Base-by-base conservation (phyloP, 345 rosid genomes). In the Pelargonium nanum region DNA sequence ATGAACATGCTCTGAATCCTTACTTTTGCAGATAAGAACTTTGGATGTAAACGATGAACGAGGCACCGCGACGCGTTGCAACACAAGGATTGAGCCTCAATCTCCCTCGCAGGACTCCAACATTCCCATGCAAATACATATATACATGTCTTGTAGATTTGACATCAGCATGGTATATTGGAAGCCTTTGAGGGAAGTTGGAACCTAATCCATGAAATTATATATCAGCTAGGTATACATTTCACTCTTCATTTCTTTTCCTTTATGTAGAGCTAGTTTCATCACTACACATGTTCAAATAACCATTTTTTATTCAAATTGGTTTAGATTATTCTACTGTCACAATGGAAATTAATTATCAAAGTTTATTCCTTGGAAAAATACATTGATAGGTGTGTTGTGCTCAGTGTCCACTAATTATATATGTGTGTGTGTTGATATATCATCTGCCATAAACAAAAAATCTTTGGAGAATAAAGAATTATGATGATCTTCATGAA, bases 101-200 rank as follows among this genome's bases (percentile, higher is more conserved):
- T n/a, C 10, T 13, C 51, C 67, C 56, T 56, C 69, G 22, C 56
- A 8, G 66, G 69, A 15, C 56, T 10, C 69, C 65, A 63, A 34
- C 19, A 20, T 53, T 72, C 32, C 65, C 1, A 20, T 20, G n/a
- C 9, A n/a, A 58, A 56, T 16, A 55, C 22, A 8, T 54, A 20
- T 21, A 54, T 54, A 10, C n/a, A 22, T 53, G 6, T 26, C 13
- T 21, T 23, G 26, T 19, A 24, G 19, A 19, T 5, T 20, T n/a
- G n/a, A n/a, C n/a, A n/a, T n/a, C n/a, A 20, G 32, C 28, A 6
- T 45, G 55, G 52, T 63, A 60, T 24, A 65, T 60, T 68, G 76
- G 76, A 71, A 68, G 74, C 76, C 73, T 65, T 72, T 72, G 69
- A 75, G 78, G 73, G 66, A 55, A 26, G 21, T 61, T 59, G 68